Conservation (phyloP, 352 stramenopile species). For the Albugo laibachii region DNA sequence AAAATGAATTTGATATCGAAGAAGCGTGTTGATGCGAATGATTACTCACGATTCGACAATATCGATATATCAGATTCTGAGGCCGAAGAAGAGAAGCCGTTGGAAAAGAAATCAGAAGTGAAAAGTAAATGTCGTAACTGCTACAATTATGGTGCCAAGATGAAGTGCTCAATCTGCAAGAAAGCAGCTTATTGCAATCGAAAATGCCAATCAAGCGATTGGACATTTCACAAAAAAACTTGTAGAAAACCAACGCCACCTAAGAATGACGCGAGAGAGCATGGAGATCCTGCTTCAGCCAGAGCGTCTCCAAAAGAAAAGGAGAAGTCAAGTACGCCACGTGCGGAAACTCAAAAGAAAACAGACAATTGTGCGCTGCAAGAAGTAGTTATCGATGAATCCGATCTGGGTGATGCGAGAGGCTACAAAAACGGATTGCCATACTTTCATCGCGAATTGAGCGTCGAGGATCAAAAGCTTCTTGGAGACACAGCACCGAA, state of each 20-base stretch:
- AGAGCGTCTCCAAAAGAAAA: not conserved
- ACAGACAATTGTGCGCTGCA: constrained; percentile 5
- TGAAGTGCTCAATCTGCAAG: constrained; percentile 79
- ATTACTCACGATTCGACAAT: constrained; percentile 75
- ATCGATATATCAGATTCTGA: constrained; percentile 21
- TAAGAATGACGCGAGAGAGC: constrained; percentile 17
- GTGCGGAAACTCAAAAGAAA: constrained; percentile 6
- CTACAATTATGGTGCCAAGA: constrained; percentile 45
- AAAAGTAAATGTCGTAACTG: constrained; percentile 41
- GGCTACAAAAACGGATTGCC: constrained; percentile 74
- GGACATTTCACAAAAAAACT: constrained; percentile 74
- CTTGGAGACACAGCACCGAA: constrained; percentile 90
- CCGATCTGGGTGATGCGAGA: constrained; percentile 38
- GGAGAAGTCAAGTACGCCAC: not conserved
- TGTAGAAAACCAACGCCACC: constrained; percentile 60
- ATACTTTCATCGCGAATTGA: constrained; percentile 96
- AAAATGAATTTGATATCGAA: constrained; percentile 36
- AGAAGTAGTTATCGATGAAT: constrained; percentile 35
- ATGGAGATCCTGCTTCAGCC: constrained; percentile 7
- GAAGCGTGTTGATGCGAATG: constrained; percentile 55
- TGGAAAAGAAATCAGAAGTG: constrained; percentile 7
- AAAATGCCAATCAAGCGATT: constrained; percentile 64
- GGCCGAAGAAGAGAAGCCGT: constrained; percentile 14
- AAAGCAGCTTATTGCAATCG: constrained; percentile 67
- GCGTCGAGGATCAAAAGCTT: constrained; percentile 88